phyloP scores from a whole-genome alignment of 768 basidiomycete genomes.

The Tephrocybe sp. region DNA sequence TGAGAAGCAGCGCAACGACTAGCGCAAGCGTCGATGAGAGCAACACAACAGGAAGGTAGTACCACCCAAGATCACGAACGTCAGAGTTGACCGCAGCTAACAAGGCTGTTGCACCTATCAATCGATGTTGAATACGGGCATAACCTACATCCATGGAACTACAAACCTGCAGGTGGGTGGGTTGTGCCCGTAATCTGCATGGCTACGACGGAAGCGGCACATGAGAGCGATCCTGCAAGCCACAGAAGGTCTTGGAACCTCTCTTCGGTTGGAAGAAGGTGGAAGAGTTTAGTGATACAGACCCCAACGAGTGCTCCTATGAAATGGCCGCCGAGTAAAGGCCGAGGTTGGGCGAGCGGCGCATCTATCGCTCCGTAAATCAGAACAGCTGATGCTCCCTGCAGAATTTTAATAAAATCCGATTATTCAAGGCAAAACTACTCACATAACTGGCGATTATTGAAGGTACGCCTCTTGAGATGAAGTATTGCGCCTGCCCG shows the following conservation, averaged over 20 bases:
- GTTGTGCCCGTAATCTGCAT: slow-evolving; percentile 55
- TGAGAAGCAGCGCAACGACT: slow-evolving; percentile 42
- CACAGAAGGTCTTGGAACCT: slow-evolving; percentile 45
- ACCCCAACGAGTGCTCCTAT: slow-evolving; percentile 48
- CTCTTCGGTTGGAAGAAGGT: slow-evolving; percentile 40
- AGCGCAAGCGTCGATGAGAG: slow-evolving; percentile 46
- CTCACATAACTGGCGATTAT: slow-evolving; percentile 51
- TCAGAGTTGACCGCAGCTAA: slow-evolving; percentile 44
- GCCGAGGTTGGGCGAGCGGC: slow-evolving; percentile 53
- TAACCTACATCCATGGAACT: not conserved
- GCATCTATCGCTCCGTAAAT: slow-evolving; percentile 54
- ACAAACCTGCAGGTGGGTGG: slow-evolving; percentile 53
- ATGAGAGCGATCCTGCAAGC: slow-evolving; percentile 48
- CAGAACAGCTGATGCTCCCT: slow-evolving; percentile 59
- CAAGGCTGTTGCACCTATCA: slow-evolving; percentile 51
- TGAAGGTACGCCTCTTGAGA: slow-evolving; percentile 41
- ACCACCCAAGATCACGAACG: slow-evolving; percentile 47
- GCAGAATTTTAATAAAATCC: not conserved
- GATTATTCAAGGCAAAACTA: not conserved
- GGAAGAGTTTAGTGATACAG: slow-evolving; percentile 52
- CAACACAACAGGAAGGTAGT: slow-evolving; percentile 52
- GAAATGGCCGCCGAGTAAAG: slow-evolving; percentile 52
- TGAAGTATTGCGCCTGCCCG: slow-evolving; percentile 46
- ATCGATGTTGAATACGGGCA: not conserved
- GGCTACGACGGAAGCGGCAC: slow-evolving; percentile 39